Conservation (phyloP, 2,329 filamentous ascomycete genomes). For the Nemania bipapillata region DNA sequence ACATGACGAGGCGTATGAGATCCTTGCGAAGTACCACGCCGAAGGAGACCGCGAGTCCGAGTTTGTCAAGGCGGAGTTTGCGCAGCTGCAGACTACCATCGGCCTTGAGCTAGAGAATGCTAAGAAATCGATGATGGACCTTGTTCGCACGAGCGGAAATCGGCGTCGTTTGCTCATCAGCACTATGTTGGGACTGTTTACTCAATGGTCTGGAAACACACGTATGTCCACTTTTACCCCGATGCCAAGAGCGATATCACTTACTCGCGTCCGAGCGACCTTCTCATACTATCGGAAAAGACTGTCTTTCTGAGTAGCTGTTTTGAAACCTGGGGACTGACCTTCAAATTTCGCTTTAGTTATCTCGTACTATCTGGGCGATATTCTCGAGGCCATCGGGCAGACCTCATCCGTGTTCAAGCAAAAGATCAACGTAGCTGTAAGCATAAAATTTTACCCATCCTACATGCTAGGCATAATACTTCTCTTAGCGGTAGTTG, state of each 20-base stretch:
- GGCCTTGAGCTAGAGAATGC: constrained; percentile 63
- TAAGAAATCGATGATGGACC: constrained; percentile 58
- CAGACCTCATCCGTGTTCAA: constrained; percentile 56
- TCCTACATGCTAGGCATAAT: neutral
- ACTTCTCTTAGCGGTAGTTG: neutral
- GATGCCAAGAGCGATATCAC: neutral
- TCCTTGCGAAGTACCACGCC: constrained; percentile 60
- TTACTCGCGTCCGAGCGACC: neutral
- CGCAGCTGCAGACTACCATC: constrained; percentile 67
- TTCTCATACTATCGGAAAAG: neutral
- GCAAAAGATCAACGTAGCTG: constrained; percentile 59
- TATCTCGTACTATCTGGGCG: constrained; percentile 57
- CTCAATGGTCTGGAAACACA: constrained; percentile 48
- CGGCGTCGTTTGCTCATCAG: constrained; percentile 55
- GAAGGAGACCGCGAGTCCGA: constrained; percentile 59
- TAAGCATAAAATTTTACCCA: constrained; percentile 20
- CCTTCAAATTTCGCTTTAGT: constrained; percentile 46
- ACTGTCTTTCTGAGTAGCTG: too few species aligned
- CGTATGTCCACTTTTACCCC: constrained; percentile 21
- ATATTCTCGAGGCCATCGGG: constrained; percentile 59
- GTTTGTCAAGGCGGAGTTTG: constrained; percentile 65
- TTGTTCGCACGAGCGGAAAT: constrained; percentile 56
- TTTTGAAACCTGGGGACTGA: neutral
- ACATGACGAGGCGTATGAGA: constrained; percentile 60
- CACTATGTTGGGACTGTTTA: constrained; percentile 55